These are phyloP conservation scores for Oryza officinalis DNA, from an alignment of 176 grass and related monocot genomes.

Conservation along the genomic window DNA sequence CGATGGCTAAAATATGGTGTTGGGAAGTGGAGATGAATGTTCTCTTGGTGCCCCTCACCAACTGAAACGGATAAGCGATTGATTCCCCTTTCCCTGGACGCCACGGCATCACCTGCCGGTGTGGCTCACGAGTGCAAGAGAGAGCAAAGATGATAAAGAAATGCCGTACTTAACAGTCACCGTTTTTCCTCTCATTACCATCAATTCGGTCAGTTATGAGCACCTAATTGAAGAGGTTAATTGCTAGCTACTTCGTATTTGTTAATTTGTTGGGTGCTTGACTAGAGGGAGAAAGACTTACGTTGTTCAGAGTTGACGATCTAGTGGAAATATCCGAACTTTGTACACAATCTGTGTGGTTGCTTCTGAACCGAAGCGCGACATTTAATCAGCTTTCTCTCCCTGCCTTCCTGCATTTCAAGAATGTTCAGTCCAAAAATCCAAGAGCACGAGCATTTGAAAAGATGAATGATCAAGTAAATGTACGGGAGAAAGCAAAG, in stretches of 20 bases:
- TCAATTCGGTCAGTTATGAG: not conserved
- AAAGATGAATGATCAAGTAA: not conserved
- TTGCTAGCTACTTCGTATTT: not conserved
- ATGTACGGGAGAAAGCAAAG: not conserved
- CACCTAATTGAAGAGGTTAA: too few species aligned
- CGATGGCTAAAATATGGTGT: constrained; percentile 31
- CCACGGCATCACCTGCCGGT: constrained; percentile 17
- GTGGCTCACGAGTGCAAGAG: constrained; percentile 16
- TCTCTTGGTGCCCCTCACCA: constrained; percentile 28
- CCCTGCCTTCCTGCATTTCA: too few species aligned
- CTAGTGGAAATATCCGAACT: not conserved
- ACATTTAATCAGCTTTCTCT: not conserved
- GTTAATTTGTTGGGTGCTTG: not conserved
- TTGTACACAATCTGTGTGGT: not conserved
- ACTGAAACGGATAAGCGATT: constrained; percentile 16
- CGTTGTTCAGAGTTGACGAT: not conserved
- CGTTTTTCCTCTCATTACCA: constrained; percentile 12
- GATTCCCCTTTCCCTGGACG: constrained; percentile 17
- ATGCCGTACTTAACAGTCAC: not conserved
- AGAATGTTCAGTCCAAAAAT: not conserved
- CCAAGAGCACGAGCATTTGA: not conserved
- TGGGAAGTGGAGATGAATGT: constrained; percentile 34
- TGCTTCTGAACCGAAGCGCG: not conserved
- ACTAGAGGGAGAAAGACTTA: not conserved
- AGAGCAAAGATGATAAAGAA: not conserved